Conservation (phyloP, 1,284 basidiomycete species). For the Malassezia pachydermatis region DNA sequence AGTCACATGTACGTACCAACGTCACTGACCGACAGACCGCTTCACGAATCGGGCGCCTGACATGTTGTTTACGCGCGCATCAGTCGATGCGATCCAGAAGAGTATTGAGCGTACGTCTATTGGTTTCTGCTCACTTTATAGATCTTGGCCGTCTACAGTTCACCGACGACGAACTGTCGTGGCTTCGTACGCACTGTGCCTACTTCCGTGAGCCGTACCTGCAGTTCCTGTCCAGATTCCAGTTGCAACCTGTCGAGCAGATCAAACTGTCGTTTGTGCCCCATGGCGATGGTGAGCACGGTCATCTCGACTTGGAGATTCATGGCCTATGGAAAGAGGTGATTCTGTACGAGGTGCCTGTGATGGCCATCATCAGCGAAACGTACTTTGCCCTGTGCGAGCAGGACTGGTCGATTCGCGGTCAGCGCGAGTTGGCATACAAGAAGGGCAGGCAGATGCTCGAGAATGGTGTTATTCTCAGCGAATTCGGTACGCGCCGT, state of each 20-base stretch:
- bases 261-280: constrained; percentile 58
- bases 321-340: constrained; percentile 74
- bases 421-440: constrained; percentile 59
- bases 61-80: constrained; percentile 62
- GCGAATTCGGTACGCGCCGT: constrained; percentile 86
- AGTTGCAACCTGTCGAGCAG: constrained; percentile 67
- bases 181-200: constrained; percentile 63
- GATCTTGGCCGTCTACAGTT: constrained; percentile 62
- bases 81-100: constrained; percentile 58
- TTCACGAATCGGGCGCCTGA: constrained; percentile 75
- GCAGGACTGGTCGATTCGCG: constrained; percentile 71
- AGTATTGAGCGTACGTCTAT: constrained; percentile 52
- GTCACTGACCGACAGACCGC: constrained; percentile 50
- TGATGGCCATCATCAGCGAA: constrained; percentile 79
- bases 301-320: constrained; percentile 65
- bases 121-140: constrained; percentile 45
- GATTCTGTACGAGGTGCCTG: constrained; percentile 89
- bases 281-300: constrained; percentile 52
- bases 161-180: constrained; percentile 58
- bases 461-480: constrained; percentile 63
- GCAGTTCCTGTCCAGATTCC: constrained; percentile 61
- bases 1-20: constrained; percentile 47
- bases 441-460: constrained; percentile 63
- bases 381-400: constrained; percentile 61
- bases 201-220: constrained; percentile 68